Conservation (phyloP, 345 rosid species). For the Kandelia obovata region DNA sequence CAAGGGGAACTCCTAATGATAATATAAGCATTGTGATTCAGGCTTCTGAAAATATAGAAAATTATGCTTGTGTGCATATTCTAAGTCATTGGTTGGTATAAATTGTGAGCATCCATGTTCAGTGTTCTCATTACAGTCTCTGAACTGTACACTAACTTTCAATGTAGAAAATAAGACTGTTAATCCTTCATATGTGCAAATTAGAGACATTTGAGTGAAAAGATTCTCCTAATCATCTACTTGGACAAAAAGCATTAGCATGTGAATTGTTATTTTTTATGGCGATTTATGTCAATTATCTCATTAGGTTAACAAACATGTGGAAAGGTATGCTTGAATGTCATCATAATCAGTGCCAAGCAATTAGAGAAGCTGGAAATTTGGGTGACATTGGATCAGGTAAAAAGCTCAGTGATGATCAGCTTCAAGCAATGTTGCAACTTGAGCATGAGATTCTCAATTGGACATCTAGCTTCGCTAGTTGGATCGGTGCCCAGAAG, state of each 20-base stretch:
- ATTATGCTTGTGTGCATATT: no score
- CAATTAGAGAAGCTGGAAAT: conserved; percentile 60
- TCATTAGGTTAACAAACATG: conserved; percentile 77
- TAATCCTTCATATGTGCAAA: not conserved
- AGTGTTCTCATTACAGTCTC: no score
- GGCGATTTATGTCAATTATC: conserved; percentile 12
- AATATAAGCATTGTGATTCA: no score
- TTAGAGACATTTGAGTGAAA: not conserved
- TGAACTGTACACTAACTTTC: no score
- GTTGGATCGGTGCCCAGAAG: conserved; percentile 82
- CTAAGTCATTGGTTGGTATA: no score
- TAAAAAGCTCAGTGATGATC: conserved; percentile 57
- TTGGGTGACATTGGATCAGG: conserved; percentile 61
- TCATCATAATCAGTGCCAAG: conserved; percentile 72
- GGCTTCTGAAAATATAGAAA: no score
- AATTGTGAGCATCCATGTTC: no score
- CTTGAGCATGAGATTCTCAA: conserved; percentile 73
- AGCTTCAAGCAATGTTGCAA: conserved; percentile 58
- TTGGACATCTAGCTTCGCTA: conserved; percentile 69
- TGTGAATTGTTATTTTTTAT: conserved; percentile 2
- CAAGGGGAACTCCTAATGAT: no score
- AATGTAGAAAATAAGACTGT: not conserved
- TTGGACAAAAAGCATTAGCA: not conserved
- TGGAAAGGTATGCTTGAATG: conserved; percentile 94
- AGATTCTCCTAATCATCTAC: not conserved